Evolutionary conservation across 176 grass and related monocot genomes (phyloP).

Genomic region (Triticum urartu): DNA sequence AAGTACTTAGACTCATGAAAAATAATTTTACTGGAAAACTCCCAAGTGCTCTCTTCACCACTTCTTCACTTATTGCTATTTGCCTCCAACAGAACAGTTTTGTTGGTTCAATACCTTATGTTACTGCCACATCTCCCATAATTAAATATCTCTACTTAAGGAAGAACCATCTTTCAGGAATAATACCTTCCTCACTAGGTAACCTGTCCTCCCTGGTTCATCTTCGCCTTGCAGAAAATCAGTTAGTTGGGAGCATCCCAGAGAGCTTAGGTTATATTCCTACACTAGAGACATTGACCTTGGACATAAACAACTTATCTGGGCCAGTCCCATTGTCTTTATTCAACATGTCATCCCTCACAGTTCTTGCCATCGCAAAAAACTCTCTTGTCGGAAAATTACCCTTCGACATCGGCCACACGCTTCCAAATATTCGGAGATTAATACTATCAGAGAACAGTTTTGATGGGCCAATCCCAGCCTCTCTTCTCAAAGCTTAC

Average conservation of each 20-base stretch:
- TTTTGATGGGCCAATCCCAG: slow-evolving; percentile 33
- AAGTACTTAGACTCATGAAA: not conserved
- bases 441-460: not conserved
- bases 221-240: not conserved
- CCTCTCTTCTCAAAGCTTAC: slow-evolving; percentile 30
- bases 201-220: slow-evolving; percentile 9
- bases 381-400: slow-evolving; percentile 27
- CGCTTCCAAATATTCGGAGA: slow-evolving; percentile 18
- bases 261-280: slow-evolving; percentile 13
- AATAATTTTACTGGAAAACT: slow-evolving; percentile 41
- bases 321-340: slow-evolving; percentile 18
- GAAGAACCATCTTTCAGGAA: slow-evolving; percentile 15
- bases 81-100: slow-evolving; percentile 14
- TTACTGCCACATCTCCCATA: not conserved
- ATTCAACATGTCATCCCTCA: slow-evolving; percentile 30
- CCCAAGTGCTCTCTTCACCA: slow-evolving; percentile 31
- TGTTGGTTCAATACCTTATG: slow-evolving; percentile 30
- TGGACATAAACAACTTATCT: slow-evolving; percentile 23
- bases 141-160: slow-evolving; percentile 3
- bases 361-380: not conserved
- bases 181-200: slow-evolving; percentile 33
- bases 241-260: slow-evolving; percentile 38
- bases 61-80: not conserved
- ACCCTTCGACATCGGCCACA: slow-evolving; percentile 33
- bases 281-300: not conserved